phyloP scores from a whole-genome alignment of 495 filamentous ascomycete species.

The Aspergillus incahuasiensis region DNA sequence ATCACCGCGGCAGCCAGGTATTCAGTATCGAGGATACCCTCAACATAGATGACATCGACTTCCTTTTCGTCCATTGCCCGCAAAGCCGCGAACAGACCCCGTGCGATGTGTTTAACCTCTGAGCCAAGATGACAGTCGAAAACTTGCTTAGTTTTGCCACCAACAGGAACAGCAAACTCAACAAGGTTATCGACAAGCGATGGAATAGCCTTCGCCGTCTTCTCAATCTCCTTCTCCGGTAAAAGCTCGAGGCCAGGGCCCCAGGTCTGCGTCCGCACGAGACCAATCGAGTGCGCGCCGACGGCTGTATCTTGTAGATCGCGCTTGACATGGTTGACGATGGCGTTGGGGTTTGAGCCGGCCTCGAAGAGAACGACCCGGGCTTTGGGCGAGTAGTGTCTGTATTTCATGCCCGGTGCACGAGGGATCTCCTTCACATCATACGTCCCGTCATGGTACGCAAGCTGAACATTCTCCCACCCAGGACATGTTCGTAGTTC shows the following conservation, averaged over 20 bases:
- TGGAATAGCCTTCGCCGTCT: constrained; percentile 22
- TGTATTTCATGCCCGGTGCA: constrained; percentile 98
- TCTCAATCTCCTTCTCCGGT: constrained; percentile 23
- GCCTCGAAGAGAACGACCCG: constrained; percentile 77
- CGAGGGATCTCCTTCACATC: constrained; percentile 55
- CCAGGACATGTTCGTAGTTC: constrained; percentile 66
- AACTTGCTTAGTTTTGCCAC: constrained; percentile 31
- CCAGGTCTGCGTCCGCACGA: constrained; percentile 47
- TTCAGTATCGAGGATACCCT: constrained; percentile 73
- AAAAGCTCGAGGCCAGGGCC: constrained; percentile 29
- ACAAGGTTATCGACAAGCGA: constrained; percentile 28
- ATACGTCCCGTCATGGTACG: constrained; percentile 61
- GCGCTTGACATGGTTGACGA: constrained; percentile 30
- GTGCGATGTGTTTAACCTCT: constrained; percentile 67
- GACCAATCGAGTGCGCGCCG: constrained; percentile 40
- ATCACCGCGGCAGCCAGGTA: constrained; percentile 91
- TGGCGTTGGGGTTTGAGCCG: constrained; percentile 29
- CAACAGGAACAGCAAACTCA: constrained; percentile 30
- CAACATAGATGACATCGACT: constrained; percentile 85
- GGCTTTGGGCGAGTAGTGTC: constrained; percentile 92
- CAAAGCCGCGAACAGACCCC: constrained; percentile 80
- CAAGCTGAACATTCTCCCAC: constrained; percentile 73
- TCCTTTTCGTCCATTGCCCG: constrained; percentile 74
- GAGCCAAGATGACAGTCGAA: constrained; percentile 59
- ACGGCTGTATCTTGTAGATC: constrained; percentile 36